These are phyloP conservation scores for Cryptococcus sp. DNA, from an alignment of 1,284 basidiomycete species.

Conservation along the genomic window DNA sequence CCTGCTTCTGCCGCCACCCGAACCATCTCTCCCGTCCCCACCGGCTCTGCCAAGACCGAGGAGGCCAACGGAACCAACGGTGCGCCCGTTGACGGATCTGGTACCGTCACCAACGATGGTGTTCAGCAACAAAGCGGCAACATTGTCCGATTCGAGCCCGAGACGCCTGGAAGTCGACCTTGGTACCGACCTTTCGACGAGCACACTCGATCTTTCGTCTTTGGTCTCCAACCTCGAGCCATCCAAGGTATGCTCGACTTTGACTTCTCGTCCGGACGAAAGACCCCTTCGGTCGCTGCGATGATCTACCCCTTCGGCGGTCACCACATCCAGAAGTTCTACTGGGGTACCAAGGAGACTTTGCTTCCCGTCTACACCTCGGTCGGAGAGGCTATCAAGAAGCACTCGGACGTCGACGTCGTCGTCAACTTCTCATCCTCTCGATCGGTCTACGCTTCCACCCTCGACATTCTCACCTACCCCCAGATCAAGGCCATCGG, in stretches of 20 bases:
- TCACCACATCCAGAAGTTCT: constrained; percentile 99
- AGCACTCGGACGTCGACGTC: constrained; percentile 95
- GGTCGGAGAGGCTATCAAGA: constrained; percentile 84
- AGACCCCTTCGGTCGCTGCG: constrained; percentile 89
- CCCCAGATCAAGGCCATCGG: constrained; percentile 78
- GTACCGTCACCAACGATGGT: constrained; percentile 71
- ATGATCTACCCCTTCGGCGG: constrained; percentile 99
- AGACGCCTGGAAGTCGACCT: constrained; percentile 55
- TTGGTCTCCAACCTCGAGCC: constrained; percentile 96
- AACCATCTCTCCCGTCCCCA: constrained; percentile 38
- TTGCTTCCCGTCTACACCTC: constrained; percentile 95
- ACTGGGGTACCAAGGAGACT: constrained; percentile 99
- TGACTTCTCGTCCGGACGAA: constrained; percentile 94
- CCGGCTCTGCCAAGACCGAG: constrained; percentile 25
- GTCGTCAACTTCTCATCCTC: constrained; percentile 98
- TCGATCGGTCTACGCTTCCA: constrained; percentile 90
- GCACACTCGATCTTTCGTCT: constrained; percentile 89
- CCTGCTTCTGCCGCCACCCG: constrained; percentile 48
- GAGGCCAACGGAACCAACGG: constrained; percentile 24
- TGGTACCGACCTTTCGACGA: constrained; percentile 86
- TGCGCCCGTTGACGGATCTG: constrained; percentile 46
- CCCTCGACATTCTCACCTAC: constrained; percentile 78
- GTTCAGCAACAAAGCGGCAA: constrained; percentile 77
- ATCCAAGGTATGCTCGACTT: constrained; percentile 99
- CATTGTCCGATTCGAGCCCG: constrained; percentile 73